phyloP scores from a whole-genome alignment of 768 basidiomycete species.

The Lactarius hengduanensis region DNA sequence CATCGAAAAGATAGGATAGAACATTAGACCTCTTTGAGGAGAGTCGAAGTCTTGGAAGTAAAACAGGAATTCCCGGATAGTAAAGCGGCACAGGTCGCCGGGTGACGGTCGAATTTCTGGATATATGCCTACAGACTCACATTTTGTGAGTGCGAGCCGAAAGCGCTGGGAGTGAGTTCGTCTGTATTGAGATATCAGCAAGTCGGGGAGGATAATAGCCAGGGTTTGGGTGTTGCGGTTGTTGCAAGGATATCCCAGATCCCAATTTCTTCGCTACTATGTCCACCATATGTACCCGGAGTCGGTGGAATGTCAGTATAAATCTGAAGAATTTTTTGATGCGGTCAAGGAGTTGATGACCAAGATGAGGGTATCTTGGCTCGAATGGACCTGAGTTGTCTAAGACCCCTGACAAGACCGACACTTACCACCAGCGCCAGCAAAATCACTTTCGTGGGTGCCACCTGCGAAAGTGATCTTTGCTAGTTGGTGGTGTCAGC shows the following conservation, averaged over 20 bases:
- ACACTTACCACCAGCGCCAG: background rate
- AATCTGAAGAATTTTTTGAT: background rate
- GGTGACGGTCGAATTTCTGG: slow-evolving; percentile 37
- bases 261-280: too few relatives aligned
- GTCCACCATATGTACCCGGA: background rate
- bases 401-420: background rate
- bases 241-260: too few relatives aligned
- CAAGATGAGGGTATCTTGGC: background rate
- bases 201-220: too few relatives aligned
- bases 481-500: background rate
- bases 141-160: background rate
- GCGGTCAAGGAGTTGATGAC: background rate
- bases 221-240: too few relatives aligned
- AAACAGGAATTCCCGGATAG: slow-evolving; percentile 54
- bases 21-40: slow-evolving; percentile 72
- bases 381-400: background rate
- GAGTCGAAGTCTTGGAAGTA: slow-evolving; percentile 55
- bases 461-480: background rate
- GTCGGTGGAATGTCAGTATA: background rate
- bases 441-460: background rate
- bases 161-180: background rate
- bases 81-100: slow-evolving; percentile 63
- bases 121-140: slow-evolving; percentile 12
- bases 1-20: slow-evolving; percentile 40
- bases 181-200: background rate